Base-by-base conservation (phyloP, 208 protist genomes). In the Strigomonas galati region DNA sequence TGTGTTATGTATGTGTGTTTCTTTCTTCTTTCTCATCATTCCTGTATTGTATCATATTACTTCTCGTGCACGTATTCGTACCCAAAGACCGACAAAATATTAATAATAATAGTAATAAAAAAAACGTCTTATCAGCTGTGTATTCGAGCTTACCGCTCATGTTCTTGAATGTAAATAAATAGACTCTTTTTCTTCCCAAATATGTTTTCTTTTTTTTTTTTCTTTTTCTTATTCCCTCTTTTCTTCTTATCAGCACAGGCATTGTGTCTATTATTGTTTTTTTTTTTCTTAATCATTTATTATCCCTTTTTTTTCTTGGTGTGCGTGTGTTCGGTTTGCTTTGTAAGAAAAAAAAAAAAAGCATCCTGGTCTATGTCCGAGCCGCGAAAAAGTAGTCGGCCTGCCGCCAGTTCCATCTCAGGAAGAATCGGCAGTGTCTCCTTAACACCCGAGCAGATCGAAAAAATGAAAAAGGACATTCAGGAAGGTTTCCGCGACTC, bases 391-490 rank as follows among this genome's bases (percentile, higher is more conserved):
- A 44, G 23, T n/a, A 40, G 27, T 19, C 21, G 55, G 5, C 40
- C 40, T 1, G 15, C 40, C 9, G 15, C 40, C 40, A 15, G 40
- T 1, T 46, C 40, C 40, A 28, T 37, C 55, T 61, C 55, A 4
- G 27, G 30, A 15, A 2, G 32, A 10, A 2, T 26, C 12, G 44
- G 55, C n/a, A 61, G 55, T 21, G 55, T 44, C 6, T 30, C 55
- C 12, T 5, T 61, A 1, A 35, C 31, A 31, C 10, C 21, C 31
- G 57, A 62, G 7, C 23, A 76, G 32, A 72, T 87, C 10, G 82
- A 87, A 30, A 72, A 76, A 54, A 72, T 94, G 1, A 74, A 76
- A 9, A 63, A 74, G 46, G 62, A 68, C 1, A 69, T 94, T 14
- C 23, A 43, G 15, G 63, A 72, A 14, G 81, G 71, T 17, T 69